Conservation (phyloP, 768 basidiomycete species). For the Termitomyces bulborhizus region DNA sequence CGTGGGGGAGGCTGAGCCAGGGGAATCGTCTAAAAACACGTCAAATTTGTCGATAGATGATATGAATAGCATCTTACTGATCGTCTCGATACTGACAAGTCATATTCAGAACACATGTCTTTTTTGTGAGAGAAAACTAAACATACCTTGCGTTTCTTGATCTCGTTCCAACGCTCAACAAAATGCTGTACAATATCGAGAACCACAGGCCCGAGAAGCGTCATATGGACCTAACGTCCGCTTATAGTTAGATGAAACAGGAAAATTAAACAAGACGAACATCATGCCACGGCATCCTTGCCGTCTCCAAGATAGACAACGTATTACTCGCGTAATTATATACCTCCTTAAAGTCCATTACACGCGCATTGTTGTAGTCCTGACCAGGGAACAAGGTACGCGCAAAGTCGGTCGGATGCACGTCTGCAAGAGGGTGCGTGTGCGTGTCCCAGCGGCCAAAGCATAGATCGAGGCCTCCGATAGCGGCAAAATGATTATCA, state of each 20-base stretch:
- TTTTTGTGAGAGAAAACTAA: neutral
- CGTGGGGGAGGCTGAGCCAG: slow-evolving; percentile 79
- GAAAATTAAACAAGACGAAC: slow-evolving; percentile 33
- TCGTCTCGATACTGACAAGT: slow-evolving; percentile 35
- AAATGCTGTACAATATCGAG: slow-evolving; percentile 92
- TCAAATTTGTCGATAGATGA: slow-evolving; percentile 19
- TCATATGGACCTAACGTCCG: slow-evolving; percentile 69
- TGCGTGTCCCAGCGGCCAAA: slow-evolving; percentile 98
- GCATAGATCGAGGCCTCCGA: slow-evolving; percentile 94
- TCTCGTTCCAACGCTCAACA: slow-evolving; percentile 85
- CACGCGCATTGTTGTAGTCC: slow-evolving; percentile 89
- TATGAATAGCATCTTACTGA: slow-evolving; percentile 29
- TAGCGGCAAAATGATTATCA: slow-evolving; percentile 79
- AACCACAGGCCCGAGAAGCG: slow-evolving; percentile 72
- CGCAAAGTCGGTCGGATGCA: slow-evolving; percentile 80
- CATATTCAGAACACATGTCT: neutral
- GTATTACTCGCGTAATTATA: slow-evolving; percentile 67
- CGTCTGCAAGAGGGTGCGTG: slow-evolving; percentile 86
- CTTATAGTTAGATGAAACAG: neutral
- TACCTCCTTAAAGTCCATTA: slow-evolving; percentile 82
- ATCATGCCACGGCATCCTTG: slow-evolving; percentile 96
- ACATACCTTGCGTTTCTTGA: slow-evolving; percentile 72
- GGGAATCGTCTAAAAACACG: neutral
- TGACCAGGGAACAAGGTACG: slow-evolving; percentile 88
- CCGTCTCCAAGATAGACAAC: slow-evolving; percentile 58